Percentiles rank a stretch among this genome's conserved stretches.
Conservation (phyloP, 2,329 filamentous ascomycete species). For the Penicillium carneum region DNA sequence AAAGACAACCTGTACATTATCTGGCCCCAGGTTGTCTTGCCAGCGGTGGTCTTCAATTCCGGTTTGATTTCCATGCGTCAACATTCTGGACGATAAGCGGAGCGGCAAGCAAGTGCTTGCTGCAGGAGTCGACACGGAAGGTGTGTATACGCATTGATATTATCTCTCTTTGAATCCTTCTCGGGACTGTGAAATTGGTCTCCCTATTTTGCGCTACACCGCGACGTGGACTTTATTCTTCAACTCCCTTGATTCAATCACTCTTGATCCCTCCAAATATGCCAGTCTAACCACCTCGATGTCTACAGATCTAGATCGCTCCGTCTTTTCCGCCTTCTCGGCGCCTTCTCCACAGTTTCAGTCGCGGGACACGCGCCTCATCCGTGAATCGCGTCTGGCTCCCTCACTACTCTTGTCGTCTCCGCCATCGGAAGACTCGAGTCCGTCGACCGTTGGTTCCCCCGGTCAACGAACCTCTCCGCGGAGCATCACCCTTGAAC, state of each 20-base stretch:
- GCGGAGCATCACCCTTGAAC: constrained; percentile 40
- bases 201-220: constrained; percentile 23
- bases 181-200: constrained; percentile 14
- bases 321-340: constrained; percentile 50
- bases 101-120: constrained; percentile 59
- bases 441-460: constrained; percentile 46
- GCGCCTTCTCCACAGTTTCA: constrained; percentile 45
- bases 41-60: constrained; percentile 40
- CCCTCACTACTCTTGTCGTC: constrained; percentile 45
- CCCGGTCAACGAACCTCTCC: constrained; percentile 41
- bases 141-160: constrained; percentile 42
- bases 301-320: constrained; percentile 47
- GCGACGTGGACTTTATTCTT: constrained; percentile 25
- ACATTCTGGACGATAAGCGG: constrained; percentile 54
- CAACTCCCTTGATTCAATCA: constrained; percentile 16
- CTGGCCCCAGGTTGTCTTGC: constrained; percentile 36
- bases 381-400: constrained; percentile 43
- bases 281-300: constrained; percentile 25
- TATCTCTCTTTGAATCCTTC: constrained; percentile 13
- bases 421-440: constrained; percentile 48
- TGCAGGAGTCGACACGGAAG: constrained; percentile 57
- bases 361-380: constrained; percentile 37
- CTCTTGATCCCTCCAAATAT: constrained; percentile 19
- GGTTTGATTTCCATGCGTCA: constrained; percentile 55
- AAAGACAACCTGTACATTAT: constrained; percentile 22